Base-by-base conservation (phyloP, 768 basidiomycete species). In the Rhizopogon rudus region DNA sequence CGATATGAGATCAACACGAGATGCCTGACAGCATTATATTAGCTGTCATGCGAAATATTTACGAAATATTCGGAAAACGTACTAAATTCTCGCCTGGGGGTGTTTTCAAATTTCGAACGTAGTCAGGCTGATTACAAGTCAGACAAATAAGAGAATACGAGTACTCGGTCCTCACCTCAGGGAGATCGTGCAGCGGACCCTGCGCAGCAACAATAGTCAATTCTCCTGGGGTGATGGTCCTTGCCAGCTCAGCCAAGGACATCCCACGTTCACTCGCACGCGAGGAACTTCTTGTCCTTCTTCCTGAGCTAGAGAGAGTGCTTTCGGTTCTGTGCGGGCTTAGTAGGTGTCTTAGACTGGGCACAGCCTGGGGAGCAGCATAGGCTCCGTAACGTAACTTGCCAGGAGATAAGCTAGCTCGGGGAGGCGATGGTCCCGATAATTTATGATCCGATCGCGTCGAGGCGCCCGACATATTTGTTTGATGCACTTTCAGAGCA, bases 381-480 rank as follows among this genome's bases (percentile, higher is more conserved):
- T 91, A 91, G 31, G 88, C 84, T 13, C 78, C 73, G 61, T 91
- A 91, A 61, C 85, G 79, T 51, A 91, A 72, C 63, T 81, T 81
- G 58, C 69, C 76, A 13, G 72, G 58, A n/a, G 72, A 68, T 37
- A 66, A 63, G 16, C 65, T 63, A 44, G 67, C 63, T 39, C 58
- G 65, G 46, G 65, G 51, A 28, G 72, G 25, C 25, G 25, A 25
- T 25, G 25, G 57, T 10, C 8, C 31, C 35, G 61, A 61, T 9
- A 33, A 33, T 37, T 1, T 13, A 13, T 12, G 12, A 37, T 5
- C 44, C 3, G 62, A 52, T 25, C 48, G 50, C 50, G 60, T 42
- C 12, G 63, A 60, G 51, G 59, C 43, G 7, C 40, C 14, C 9
- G 43, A 45, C 25, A 41, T 14, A 29, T 40, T 57, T 42, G 64